A percentile compares a stretch with the other conserved stretches of the same genome.
Conservation (phyloP, 495 filamentous ascomycete species). For the Aspergillus baeticus region DNA sequence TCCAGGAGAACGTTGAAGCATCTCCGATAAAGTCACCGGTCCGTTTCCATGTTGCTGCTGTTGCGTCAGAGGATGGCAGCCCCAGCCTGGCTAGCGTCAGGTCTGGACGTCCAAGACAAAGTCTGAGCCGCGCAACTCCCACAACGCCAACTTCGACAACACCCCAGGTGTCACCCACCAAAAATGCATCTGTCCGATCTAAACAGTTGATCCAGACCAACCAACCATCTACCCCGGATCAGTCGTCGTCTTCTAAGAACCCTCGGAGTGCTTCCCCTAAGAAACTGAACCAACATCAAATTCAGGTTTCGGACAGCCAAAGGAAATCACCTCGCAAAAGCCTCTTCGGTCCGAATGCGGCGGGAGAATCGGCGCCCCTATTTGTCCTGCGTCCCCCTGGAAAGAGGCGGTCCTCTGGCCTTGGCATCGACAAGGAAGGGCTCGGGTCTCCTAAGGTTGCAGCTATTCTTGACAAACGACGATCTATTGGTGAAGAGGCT, state of each 20-base stretch:
- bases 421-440: constrained; percentile 72
- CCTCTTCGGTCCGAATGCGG: constrained; percentile 59
- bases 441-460: constrained; percentile 77
- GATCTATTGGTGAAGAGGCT: constrained; percentile 67
- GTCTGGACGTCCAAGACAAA: constrained; percentile 54
- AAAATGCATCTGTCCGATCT: constrained; percentile 48
- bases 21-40: constrained; percentile 32
- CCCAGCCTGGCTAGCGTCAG: constrained; percentile 56
- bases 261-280: constrained; percentile 53
- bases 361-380: constrained; percentile 59
- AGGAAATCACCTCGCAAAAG: constrained; percentile 40
- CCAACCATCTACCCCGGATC: constrained; percentile 50
- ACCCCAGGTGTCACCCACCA: constrained; percentile 34
- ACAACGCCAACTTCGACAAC: constrained; percentile 43
- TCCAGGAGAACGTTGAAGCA: constrained; percentile 38
- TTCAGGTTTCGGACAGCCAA: constrained; percentile 39
- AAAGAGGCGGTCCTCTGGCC: constrained; percentile 62
- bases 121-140: constrained; percentile 37
- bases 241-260: constrained; percentile 51
- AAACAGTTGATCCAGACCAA: constrained; percentile 48
- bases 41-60: constrained; percentile 36
- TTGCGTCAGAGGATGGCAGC: constrained; percentile 59
- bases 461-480: constrained; percentile 69
- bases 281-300: constrained; percentile 51
- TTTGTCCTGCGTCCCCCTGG: constrained; percentile 65